A percentile compares a stretch with the other conserved stretches of the same genome.
phyloP scores from a whole-genome alignment of 805 yeast species.

The Wickerhamomyces silvicola region DNA sequence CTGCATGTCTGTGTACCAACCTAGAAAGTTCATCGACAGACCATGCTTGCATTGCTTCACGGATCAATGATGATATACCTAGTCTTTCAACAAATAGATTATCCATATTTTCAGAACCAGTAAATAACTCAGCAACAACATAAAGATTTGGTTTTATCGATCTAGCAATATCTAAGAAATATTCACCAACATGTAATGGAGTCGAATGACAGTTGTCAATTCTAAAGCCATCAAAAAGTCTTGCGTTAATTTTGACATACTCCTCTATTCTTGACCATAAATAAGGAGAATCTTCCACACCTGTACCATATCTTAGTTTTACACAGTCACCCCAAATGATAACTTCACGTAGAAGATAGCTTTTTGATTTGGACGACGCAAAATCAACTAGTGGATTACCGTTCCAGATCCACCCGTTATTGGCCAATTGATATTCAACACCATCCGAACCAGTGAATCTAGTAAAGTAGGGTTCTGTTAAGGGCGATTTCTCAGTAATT shows the following conservation, averaged over 20 bases:
- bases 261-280: slow-evolving; percentile 84
- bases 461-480: slow-evolving; percentile 86
- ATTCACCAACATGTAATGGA: slow-evolving; percentile 91
- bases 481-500: slow-evolving; percentile 48
- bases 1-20: slow-evolving; percentile 87
- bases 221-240: slow-evolving; percentile 77
- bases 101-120: slow-evolving; percentile 90
- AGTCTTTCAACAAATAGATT: slow-evolving; percentile 83
- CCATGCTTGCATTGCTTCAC: slow-evolving; percentile 98
- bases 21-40: slow-evolving; percentile 80
- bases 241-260: slow-evolving; percentile 68
- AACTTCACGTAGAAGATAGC: slow-evolving; percentile 85
- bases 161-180: slow-evolving; percentile 82
- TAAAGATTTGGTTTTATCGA: slow-evolving; percentile 76
- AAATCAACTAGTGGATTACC: slow-evolving; percentile 92
- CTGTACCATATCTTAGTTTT: slow-evolving; percentile 76
- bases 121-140: slow-evolving; percentile 89
- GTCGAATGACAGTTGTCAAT: slow-evolving; percentile 96
- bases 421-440: slow-evolving; percentile 67
- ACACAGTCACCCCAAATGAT: slow-evolving; percentile 98
- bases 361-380: slow-evolving; percentile 73
- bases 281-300: slow-evolving; percentile 78
- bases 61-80: slow-evolving; percentile 80
- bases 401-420: slow-evolving; percentile 99
- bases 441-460: slow-evolving; percentile 50